Percentiles rank a stretch among this genome's conserved stretches.
These are phyloP conservation scores for Rhizophora apiculata DNA, from an alignment of 345 rosid genomes.

Conservation along the genomic window DNA sequence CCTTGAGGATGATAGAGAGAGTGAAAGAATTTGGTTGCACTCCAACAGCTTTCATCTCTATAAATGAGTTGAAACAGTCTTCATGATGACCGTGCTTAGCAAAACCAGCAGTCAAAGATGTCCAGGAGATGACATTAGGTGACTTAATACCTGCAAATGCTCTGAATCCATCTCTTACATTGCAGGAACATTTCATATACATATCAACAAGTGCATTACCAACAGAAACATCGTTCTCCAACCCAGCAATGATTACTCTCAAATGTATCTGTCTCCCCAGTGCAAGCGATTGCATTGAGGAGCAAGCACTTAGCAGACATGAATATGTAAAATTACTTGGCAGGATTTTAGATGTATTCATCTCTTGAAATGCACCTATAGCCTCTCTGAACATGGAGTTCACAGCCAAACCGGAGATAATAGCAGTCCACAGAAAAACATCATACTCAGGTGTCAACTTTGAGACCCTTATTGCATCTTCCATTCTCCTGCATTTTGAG, in stretches of 20 bases:
- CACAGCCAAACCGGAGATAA: constrained; percentile 50
- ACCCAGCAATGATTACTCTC: constrained; percentile 40
- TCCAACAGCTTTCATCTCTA: constrained; percentile 48
- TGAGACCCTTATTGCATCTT: constrained; percentile 46
- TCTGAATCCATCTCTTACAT: constrained; percentile 38
- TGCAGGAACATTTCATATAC: constrained; percentile 59
- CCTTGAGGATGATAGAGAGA: constrained; percentile 45
- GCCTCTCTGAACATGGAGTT: constrained; percentile 45
- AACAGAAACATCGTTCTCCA: constrained; percentile 44
- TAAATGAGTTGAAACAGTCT: constrained; percentile 39
- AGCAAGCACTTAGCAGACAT: constrained; percentile 41
- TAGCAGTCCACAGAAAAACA: constrained; percentile 50
- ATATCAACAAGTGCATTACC: constrained; percentile 66
- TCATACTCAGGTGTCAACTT: constrained; percentile 42
- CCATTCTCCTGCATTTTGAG: constrained; percentile 43
- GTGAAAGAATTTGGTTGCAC: constrained; percentile 55
- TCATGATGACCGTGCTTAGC: constrained; percentile 36
- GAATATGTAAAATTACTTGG: constrained; percentile 48
- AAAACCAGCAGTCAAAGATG: constrained; percentile 62
- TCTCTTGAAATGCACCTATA: constrained; percentile 41
- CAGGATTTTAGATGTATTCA: constrained; percentile 40
- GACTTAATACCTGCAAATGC: constrained; percentile 42
- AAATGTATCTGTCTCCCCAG: constrained; percentile 62
- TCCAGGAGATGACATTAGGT: constrained; percentile 68
- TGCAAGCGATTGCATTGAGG: constrained; percentile 32